A percentile compares a stretch with the other conserved stretches of the same genome.
phyloP scores from a whole-genome alignment of 805 yeast genomes.

The Vanderwaltozyma verrucispora region DNA sequence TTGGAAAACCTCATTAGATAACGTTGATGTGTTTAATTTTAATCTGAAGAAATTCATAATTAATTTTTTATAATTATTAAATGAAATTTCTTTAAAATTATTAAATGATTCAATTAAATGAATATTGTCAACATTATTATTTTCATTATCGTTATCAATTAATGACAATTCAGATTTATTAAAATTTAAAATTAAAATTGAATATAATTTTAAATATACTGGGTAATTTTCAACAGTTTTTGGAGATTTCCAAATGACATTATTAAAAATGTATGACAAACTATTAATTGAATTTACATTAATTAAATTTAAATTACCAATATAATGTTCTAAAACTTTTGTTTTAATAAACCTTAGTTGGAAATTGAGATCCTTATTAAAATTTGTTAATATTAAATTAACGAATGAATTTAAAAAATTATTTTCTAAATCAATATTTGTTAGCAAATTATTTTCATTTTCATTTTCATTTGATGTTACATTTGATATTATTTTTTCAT shows the following conservation, averaged over 20 bases:
- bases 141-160: neutral
- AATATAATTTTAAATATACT: conserved; percentile 23
- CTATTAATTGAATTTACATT: neutral
- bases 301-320: conserved; percentile 13
- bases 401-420: neutral
- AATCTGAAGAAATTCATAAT: conserved; percentile 17
- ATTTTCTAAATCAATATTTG: neutral
- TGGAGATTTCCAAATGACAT: conserved; percentile 22
- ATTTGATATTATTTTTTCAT: neutral
- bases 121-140: too few relatives aligned
- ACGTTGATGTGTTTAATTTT: conserved; percentile 18
- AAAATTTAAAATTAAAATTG: conserved; percentile 29
- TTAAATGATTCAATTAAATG: conserved; percentile 14
- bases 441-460: too few relatives aligned
- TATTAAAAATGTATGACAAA: conserved; percentile 19
- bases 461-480: neutral
- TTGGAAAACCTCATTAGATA: conserved; percentile 21
- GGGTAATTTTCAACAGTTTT: conserved; percentile 19
- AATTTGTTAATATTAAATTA: conserved; percentile 7
- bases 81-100: conserved; percentile 26
- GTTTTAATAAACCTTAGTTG: conserved; percentile 19
- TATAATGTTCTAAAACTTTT: conserved; percentile 24
- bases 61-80: conserved; percentile 19
- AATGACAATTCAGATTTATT: conserved; percentile 24
- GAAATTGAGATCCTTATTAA: conserved; percentile 16